Conservation (phyloP, 768 basidiomycete species). For the Tubosaeta sp. region DNA sequence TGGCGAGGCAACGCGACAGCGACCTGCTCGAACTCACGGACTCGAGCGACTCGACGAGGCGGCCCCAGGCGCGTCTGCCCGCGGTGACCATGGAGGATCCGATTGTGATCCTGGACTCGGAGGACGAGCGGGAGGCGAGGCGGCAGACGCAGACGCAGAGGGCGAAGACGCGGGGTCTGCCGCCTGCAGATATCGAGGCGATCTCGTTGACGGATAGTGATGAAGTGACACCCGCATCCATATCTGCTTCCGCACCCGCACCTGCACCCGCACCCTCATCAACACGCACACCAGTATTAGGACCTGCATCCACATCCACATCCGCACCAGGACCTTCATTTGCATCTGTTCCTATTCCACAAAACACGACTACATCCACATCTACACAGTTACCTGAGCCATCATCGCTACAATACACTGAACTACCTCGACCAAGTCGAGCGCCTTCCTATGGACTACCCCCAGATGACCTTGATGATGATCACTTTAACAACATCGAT, state of each 20-base stretch:
- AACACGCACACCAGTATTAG: background rate
- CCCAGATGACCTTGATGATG: constrained; percentile 13
- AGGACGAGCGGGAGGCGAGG: constrained; percentile 6
- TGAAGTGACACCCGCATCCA: background rate
- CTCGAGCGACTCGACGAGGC: constrained; percentile 14
- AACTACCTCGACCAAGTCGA: background rate
- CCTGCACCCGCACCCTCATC: background rate
- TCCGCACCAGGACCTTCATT: background rate
- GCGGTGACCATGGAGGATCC: constrained; percentile 5
- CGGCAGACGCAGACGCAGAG: constrained; percentile 1
- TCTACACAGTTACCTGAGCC: background rate
- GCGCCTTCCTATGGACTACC: constrained; percentile 1
- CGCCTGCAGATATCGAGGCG: constrained; percentile 18
- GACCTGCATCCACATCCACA: no score
- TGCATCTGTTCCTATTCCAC: background rate
- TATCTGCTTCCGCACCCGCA: background rate
- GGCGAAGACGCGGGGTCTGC: constrained; percentile 1
- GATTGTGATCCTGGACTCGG: constrained; percentile 25
- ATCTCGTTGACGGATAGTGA: constrained; percentile 31
- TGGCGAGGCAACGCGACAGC: constrained; percentile 3
- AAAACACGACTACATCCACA: background rate
- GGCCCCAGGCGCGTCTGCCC: background rate
- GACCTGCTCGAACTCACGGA: constrained; percentile 21
- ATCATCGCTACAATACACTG: background rate
- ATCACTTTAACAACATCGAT: constrained; percentile 9